Base-by-base conservation (phyloP, 2,329 filamentous ascomycete genomes). In the Thermochaetoides dissita region DNA sequence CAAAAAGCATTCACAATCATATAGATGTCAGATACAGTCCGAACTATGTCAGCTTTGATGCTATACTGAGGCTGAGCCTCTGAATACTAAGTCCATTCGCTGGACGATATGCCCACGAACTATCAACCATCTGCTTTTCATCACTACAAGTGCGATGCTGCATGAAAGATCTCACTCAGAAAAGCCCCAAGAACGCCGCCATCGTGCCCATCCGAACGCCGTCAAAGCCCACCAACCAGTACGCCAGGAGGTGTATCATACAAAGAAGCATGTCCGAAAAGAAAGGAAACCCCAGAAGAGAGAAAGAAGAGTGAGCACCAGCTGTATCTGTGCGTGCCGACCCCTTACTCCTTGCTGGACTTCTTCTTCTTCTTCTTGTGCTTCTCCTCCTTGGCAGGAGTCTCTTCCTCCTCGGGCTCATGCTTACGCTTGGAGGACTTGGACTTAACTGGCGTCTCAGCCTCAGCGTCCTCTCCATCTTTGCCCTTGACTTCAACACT, bases 401-500 rank as follows among this genome's bases (percentile, higher is more conserved):
- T 76, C 62, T 81, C 77, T 46, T 76, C 77, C 46, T 76, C 81
- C 38, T 76, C 76, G 46, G 71, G 69, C 66, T 84, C 83, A 59
- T 79, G 74, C 73, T 85, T 84, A 46, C 58, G 54, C 74, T 85
- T 85, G 61, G 71, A 73, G 54, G 63, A 58, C 46, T 57, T 59
- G 12, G 58, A 45, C 52, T 71, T 71, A 42, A 57, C 59, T 3
- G 72, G 67, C 42, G 60, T 56, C 46, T 65, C 63, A 38, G 63
- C 62, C 10, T 66, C 68, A 35, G 61, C 58, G 54, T 76, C 74
- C 57, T 75, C 66, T 48, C 69, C 74, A 11, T 75, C 65, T 71
- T 85, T 85, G 67, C 76, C 83, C 53, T 79, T 62, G 4, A 83
- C 68, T 51, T 74, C 69, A 34, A 81, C 76, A 40, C 71, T 78